These are phyloP conservation scores for Saccharum spontaneum DNA, from an alignment of 176 grass and related monocot genomes.

Conservation along the genomic window DNA sequence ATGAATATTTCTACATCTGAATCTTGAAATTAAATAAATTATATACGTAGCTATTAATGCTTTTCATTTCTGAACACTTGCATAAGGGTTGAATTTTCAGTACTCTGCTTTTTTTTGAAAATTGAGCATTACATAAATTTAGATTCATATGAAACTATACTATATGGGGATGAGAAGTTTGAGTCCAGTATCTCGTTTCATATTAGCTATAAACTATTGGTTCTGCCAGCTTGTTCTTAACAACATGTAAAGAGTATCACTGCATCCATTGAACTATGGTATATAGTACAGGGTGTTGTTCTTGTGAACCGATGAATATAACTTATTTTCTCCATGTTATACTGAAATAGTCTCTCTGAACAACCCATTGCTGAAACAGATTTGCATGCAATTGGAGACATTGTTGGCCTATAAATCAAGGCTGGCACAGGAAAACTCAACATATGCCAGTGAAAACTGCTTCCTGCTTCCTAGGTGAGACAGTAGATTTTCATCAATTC, in stretches of 20 bases:
- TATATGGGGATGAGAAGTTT: not conserved
- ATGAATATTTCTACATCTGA: not conserved
- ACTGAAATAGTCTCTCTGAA: not conserved
- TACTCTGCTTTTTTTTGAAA: not conserved
- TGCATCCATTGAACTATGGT: not conserved
- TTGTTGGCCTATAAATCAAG: constrained; percentile 52
- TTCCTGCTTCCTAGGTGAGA: constrained; percentile 42
- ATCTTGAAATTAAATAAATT: not conserved
- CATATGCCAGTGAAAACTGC: constrained; percentile 51
- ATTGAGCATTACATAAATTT: not conserved
- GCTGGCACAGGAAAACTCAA: constrained; percentile 56
- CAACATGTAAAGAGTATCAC: not conserved
- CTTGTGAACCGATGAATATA: not conserved
- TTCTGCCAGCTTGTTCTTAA: not conserved
- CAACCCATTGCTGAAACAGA: constrained; percentile 29
- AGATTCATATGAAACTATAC: not conserved
- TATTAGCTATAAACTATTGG: not conserved
- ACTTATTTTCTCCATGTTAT: not conserved
- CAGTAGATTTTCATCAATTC: constrained; percentile 62
- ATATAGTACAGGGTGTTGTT: not conserved
- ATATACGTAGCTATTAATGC: not conserved
- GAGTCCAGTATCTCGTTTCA: not conserved
- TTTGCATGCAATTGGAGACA: constrained; percentile 50
- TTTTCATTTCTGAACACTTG: not conserved
- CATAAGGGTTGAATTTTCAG: not conserved